Conservation (phyloP, 139 green algal genomes). For the Chlamydomonas incerta region DNA sequence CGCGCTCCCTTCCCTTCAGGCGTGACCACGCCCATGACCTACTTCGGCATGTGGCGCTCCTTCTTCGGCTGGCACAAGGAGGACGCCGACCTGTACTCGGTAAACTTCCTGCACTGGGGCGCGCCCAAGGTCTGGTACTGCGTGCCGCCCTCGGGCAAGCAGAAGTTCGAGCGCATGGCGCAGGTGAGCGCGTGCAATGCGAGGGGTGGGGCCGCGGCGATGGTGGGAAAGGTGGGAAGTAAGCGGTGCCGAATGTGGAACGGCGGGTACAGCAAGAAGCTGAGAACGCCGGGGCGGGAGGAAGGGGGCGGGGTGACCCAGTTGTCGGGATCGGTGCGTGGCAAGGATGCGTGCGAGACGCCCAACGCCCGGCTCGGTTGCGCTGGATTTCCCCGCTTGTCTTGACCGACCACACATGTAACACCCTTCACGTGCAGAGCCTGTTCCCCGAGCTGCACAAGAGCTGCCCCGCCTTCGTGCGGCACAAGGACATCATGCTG, state of each 20-base stretch:
- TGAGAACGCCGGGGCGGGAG: too few species aligned
- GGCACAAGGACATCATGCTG: constrained; percentile 83
- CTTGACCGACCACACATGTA: neutral
- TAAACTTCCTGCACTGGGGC: constrained; percentile 98
- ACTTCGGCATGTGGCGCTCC: constrained; percentile 86
- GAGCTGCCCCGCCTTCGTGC: constrained; percentile 69
- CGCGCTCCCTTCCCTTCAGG: constrained; percentile 46
- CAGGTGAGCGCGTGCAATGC: neutral
- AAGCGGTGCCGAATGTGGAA: too few species aligned
- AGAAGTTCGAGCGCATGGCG: constrained; percentile 81
- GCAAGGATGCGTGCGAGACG: neutral
- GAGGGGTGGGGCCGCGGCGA: neutral
- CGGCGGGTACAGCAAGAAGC: too few species aligned
- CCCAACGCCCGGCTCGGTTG: too few species aligned
- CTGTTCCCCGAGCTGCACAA: constrained; percentile 64
- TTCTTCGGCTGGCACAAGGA: constrained; percentile 85
- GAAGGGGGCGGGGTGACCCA: too few species aligned
- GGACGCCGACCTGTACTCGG: constrained; percentile 92
- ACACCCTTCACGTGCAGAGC: constrained; percentile 15
- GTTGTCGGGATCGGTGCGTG: neutral
- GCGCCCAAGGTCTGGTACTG: constrained; percentile 92
- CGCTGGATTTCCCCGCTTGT: neutral
- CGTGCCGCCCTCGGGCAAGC: constrained; percentile 65
- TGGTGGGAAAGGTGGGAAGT: too few species aligned
- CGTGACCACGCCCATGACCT: constrained; percentile 82